Evolutionary conservation across 2,329 filamentous ascomycete species (phyloP).

Genomic region (Ceratocystis destructans): DNA sequence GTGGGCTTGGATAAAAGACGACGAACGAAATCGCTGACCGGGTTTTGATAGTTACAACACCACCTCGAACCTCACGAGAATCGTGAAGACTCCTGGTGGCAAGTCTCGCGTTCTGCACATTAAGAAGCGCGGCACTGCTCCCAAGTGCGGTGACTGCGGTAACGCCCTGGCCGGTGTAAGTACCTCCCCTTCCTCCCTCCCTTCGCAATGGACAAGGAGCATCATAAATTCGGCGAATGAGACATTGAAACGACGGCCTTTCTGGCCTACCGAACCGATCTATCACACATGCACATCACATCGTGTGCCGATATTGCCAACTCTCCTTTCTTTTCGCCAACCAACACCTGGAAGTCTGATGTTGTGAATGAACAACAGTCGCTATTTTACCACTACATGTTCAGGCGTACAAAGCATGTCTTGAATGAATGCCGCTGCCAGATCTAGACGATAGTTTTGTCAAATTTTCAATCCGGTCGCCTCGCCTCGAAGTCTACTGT

Average conservation of each 20-base stretch:
- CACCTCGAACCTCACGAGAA: constrained; percentile 87
- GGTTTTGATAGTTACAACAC: constrained; percentile 73
- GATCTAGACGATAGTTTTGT: background rate
- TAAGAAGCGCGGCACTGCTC: constrained; percentile 97
- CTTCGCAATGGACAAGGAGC: constrained; percentile 19
- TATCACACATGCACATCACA: background rate
- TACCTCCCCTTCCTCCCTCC: constrained; percentile 27
- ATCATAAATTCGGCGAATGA: constrained; percentile 16
- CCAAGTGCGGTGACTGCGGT: constrained; percentile 99
- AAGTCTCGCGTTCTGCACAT: constrained; percentile 94
- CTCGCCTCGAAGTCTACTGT: background rate
- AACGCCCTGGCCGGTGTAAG: constrained; percentile 95
- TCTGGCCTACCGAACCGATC: background rate
- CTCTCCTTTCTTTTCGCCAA: background rate
- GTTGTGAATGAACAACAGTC: too few species aligned
- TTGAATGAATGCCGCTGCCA: background rate
- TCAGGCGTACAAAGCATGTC: background rate
- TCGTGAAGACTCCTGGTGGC: constrained; percentile 93
- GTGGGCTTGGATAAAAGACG: background rate
- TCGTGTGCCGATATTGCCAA: background rate
- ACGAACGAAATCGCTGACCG: constrained; percentile 11
- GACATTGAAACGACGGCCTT: background rate
- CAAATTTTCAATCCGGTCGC: background rate
- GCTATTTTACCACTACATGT: too few species aligned
- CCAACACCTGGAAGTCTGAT: too few species aligned